A percentile compares a stretch with the other conserved stretches of the same genome.
phyloP scores from a whole-genome alignment of 1,284 basidiomycete genomes.

The Cutaneotrichosporon sp. region DNA sequence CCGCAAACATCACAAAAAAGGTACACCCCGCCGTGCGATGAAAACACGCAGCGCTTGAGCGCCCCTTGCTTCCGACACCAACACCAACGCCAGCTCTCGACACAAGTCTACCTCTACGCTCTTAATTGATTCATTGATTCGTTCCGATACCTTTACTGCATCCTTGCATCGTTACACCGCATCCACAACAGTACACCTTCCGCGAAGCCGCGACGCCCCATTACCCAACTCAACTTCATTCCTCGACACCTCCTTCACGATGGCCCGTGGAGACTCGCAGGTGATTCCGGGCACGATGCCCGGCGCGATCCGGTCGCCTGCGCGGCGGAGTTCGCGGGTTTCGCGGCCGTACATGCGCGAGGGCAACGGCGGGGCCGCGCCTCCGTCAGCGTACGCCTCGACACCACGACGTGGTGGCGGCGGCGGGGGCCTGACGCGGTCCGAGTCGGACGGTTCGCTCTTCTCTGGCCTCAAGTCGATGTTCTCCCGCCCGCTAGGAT shows the following conservation, averaged over 20 bases:
- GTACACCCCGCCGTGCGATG: too few relatives aligned
- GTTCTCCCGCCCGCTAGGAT: constrained; percentile 32
- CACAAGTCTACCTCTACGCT: too few relatives aligned
- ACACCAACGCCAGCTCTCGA: too few relatives aligned
- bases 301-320: constrained; percentile 7
- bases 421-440: constrained; percentile 11
- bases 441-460: constrained; percentile 25
- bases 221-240: too few relatives aligned
- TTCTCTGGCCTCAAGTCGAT: constrained; percentile 31
- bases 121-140: too few relatives aligned
- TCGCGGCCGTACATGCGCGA: constrained; percentile 10
- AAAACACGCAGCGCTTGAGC: too few relatives aligned
- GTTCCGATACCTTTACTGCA: too few relatives aligned
- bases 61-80: too few relatives aligned
- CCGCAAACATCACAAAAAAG: too few relatives aligned
- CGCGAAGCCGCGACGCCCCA: too few relatives aligned
- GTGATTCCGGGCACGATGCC: constrained; percentile 4
- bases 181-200: too few relatives aligned
- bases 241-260: not conserved
- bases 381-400: not conserved
- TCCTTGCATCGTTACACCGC: too few relatives aligned
- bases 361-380: not conserved
- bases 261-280: constrained; percentile 2
- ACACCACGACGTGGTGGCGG: not conserved
- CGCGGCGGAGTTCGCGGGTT: not conserved